Evolutionary conservation across 2,329 filamentous ascomycete genomes (phyloP).

Genomic region (Colletotrichum sp.): DNA sequence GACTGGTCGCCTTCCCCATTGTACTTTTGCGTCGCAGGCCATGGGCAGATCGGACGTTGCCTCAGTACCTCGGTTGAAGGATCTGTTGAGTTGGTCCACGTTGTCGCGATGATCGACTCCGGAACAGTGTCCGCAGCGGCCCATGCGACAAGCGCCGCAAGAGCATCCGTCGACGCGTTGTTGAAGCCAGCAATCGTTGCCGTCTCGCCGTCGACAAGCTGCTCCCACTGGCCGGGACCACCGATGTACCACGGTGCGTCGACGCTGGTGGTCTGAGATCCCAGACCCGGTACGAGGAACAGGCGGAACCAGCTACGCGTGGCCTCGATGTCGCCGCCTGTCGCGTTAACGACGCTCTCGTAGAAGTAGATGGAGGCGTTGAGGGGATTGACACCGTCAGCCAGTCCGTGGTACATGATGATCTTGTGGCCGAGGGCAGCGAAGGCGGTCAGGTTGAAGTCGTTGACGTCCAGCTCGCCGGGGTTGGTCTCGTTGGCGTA

Average conservation of each 20-base stretch:
- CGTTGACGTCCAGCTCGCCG: slow-evolving; percentile 38
- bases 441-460: slow-evolving; percentile 41
- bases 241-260: slow-evolving; percentile 47
- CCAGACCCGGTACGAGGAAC: slow-evolving; percentile 56
- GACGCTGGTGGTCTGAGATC: slow-evolving; percentile 39
- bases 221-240: slow-evolving; percentile 28
- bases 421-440: slow-evolving; percentile 44
- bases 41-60: slow-evolving; percentile 51
- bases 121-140: slow-evolving; percentile 36
- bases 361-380: slow-evolving; percentile 40
- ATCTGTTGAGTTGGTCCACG: slow-evolving; percentile 31
- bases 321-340: slow-evolving; percentile 29
- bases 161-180: slow-evolving; percentile 39
- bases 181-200: slow-evolving; percentile 37
- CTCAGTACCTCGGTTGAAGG: slow-evolving; percentile 41
- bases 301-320: slow-evolving; percentile 54
- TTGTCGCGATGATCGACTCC: slow-evolving; percentile 37
- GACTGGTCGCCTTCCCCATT: neutral
- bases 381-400: slow-evolving; percentile 41
- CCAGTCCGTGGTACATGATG: slow-evolving; percentile 47
- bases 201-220: slow-evolving; percentile 5
- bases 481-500: slow-evolving; percentile 37
- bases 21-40: slow-evolving; percentile 25
- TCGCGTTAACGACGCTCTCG: slow-evolving; percentile 42
- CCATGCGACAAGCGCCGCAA: slow-evolving; percentile 43